Evolutionary conservation across 2,329 filamentous ascomycete species (phyloP), one percentile per base, ranked within the genome.

Genomic region (Aspergillus ustus): DNA sequence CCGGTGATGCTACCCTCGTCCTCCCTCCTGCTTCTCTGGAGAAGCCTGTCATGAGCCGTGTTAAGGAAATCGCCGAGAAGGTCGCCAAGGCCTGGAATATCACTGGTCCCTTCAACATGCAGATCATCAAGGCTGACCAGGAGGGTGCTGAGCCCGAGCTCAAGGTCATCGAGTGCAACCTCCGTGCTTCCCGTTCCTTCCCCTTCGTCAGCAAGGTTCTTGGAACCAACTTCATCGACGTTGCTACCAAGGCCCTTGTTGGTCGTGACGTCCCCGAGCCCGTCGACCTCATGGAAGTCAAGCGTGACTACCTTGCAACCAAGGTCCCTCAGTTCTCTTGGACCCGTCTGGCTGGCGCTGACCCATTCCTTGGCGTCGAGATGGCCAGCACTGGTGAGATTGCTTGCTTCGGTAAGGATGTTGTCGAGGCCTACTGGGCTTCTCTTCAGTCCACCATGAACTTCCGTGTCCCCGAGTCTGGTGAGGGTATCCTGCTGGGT

Each of bases 81-180:
- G 93, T 99, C 56, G 95, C 95, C 68, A 91, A 95, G 81, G 95
- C 95, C 52, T 97, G 94, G 92, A 93, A 86, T 74, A 98, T 98
- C 78, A 98, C 93, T 20, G 95, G 95, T 59, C 95, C 95, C 62
- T 99, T 98, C 88, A 99, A 99, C 86, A 98, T 99, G 94, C 95
- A 99, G 77, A 96, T 99, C 80, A 98, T 99, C 86, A 96, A 96
- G 83, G 92, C 91, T 40, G 85, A 91, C 13, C 83, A 90, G 34
- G 88, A 91, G 62, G 91, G 91, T 61, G 89, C 89, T 59, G 86
- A 90, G 73, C 87, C 91, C 37, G 84, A 86, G 29, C 87, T 98
- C 67, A 97, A 97, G 85, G 94, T 98, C 73, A 98, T 98, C 66
- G 94, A 98, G 81, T 98, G 94, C 84, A 98, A 98, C 80, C 88